Conservation (phyloP, 306 rosid species). For the Quercus gilva region DNA sequence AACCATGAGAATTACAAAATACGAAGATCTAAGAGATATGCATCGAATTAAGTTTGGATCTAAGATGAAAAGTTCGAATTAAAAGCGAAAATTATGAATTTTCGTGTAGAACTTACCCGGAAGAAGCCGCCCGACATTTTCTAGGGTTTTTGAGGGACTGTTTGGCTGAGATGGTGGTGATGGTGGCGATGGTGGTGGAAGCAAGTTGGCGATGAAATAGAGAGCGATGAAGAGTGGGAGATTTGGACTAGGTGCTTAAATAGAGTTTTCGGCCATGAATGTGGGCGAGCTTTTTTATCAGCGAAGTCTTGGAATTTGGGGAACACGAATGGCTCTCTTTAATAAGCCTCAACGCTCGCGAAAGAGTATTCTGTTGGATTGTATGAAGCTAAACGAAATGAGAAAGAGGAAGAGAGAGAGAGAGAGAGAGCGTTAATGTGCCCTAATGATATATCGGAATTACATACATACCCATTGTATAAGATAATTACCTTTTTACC, state of each 20-base stretch:
- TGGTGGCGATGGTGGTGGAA: not conserved
- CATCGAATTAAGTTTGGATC: constrained; percentile 13
- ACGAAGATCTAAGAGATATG: constrained; percentile 25
- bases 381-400: too few relatives aligned
- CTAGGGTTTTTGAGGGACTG: constrained; percentile 36
- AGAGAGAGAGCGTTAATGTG: too few relatives aligned
- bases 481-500: too few relatives aligned
- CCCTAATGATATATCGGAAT: too few relatives aligned
- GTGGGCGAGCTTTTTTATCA: not conserved
- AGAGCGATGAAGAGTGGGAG: constrained; percentile 1
- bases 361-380: too few relatives aligned
- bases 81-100: not conserved
- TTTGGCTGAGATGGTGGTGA: constrained; percentile 3
- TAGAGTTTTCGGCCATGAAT: not conserved
- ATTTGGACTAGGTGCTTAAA: not conserved
- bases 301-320: too few relatives aligned
- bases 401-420: too few relatives aligned
- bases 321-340: too few relatives aligned
- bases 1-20: not conserved
- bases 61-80: not conserved
- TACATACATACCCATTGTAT: too few relatives aligned
- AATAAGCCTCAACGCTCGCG: too few relatives aligned
- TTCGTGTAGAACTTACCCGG: constrained; percentile 47
- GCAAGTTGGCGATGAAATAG: not conserved
- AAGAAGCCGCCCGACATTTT: constrained; percentile 99